Evolutionary conservation across 129 eudicot genomes (phyloP).

Genomic region (Sambucus nigra): DNA sequence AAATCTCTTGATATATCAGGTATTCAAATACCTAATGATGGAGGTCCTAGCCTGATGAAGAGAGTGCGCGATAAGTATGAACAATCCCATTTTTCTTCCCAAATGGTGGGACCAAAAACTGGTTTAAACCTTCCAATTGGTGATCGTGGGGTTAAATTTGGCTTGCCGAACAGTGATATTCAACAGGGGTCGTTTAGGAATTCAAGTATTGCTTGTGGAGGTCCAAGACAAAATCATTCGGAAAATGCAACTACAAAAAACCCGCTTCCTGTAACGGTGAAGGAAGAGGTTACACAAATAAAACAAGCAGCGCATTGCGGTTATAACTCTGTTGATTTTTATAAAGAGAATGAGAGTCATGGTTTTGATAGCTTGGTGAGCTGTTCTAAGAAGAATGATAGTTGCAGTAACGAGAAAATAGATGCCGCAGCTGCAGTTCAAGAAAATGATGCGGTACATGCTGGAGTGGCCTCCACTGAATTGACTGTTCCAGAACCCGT

Average conservation of each 20-base stretch:
- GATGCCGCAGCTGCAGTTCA: conserved; percentile 2
- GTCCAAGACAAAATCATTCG: conserved; percentile 8
- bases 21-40: conserved; percentile 14
- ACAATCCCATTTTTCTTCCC: conserved; percentile 16
- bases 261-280: conserved; percentile 8
- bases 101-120: conserved; percentile 19
- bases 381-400: conserved; percentile 11
- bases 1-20: conserved; percentile 15
- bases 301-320: conserved; percentile 17
- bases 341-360: conserved; percentile 9
- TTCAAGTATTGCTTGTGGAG: conserved; percentile 9
- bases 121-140: conserved; percentile 17
- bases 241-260: conserved; percentile 11
- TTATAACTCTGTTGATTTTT: conserved; percentile 5
- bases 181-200: conserved; percentile 9
- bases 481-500: conserved; percentile 10
- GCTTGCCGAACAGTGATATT: conserved; percentile 14
- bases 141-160: conserved; percentile 21
- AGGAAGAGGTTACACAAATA: conserved; percentile 11
- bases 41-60: conserved; percentile 11
- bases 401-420: conserved; percentile 10
- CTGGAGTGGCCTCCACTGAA: conserved; percentile 20
- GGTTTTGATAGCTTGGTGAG: conserved; percentile 15
- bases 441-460: conserved; percentile 19
- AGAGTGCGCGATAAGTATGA: conserved; percentile 18